Conservation (phyloP, 352 stramenopile genomes). For the Phytophthora aleatoria region DNA sequence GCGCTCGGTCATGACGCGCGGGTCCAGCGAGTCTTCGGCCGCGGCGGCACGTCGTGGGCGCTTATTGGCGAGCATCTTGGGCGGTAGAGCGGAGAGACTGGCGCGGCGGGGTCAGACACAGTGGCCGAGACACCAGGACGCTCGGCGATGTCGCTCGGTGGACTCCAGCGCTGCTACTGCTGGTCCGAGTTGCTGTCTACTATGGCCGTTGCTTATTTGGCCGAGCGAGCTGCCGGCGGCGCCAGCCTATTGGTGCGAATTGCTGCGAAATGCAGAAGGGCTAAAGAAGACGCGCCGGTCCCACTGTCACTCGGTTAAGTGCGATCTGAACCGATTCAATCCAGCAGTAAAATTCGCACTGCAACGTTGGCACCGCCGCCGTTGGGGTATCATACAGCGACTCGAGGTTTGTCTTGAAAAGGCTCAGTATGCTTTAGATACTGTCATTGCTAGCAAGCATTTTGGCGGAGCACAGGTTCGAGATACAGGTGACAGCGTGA, state of each 20-base stretch:
- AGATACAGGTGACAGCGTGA: too few relatives aligned
- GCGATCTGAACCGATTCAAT: constrained; percentile 30
- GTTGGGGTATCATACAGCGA: too few relatives aligned
- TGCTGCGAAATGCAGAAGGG: constrained; percentile 28
- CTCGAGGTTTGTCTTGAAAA: too few relatives aligned
- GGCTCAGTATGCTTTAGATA: not conserved
- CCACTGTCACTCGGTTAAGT: constrained; percentile 29
- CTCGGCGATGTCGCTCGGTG: constrained; percentile 37
- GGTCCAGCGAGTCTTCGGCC: constrained; percentile 44
- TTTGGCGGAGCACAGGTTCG: not conserved
- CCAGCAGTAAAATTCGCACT: constrained; percentile 11
- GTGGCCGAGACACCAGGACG: constrained; percentile 24
- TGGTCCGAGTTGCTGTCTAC: constrained; percentile 20
- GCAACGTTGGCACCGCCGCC: constrained; percentile 2
- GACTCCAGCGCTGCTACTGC: constrained; percentile 36
- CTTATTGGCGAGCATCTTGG: constrained; percentile 34
- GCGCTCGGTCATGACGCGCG: constrained; percentile 82
- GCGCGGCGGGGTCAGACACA: constrained; percentile 4
- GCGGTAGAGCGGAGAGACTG: not conserved
- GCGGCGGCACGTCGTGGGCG: constrained; percentile 31
- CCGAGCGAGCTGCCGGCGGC: constrained; percentile 5
- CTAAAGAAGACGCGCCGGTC: constrained; percentile 29
- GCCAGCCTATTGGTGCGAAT: constrained; percentile 25
- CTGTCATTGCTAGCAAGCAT: not conserved
- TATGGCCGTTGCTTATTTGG: constrained; percentile 37